Conservation (phyloP, 1,139 yeast genomes). For the Yamadazyma triangularis region DNA sequence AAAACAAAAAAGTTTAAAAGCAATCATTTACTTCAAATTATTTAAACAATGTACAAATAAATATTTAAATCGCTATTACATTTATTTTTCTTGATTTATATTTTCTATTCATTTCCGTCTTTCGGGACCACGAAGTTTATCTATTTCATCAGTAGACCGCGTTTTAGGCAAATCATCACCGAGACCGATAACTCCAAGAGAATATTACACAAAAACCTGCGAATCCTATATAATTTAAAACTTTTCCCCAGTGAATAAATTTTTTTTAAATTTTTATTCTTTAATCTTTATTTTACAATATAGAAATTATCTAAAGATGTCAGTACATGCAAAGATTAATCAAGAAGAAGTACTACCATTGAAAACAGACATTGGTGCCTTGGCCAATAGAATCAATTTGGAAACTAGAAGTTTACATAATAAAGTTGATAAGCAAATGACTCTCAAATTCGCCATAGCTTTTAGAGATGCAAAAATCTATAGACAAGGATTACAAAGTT, state of each 20-base stretch:
- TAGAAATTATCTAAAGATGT: neutral
- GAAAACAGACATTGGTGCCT: slow-evolving; percentile 72
- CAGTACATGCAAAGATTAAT: slow-evolving; percentile 1
- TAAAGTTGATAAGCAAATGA: slow-evolving; percentile 64
- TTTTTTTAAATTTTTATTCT: no score
- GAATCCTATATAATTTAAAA: slow-evolving; percentile 2
- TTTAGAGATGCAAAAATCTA: slow-evolving; percentile 69
- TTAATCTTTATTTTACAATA: no score
- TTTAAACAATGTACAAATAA: no score
- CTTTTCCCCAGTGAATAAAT: no score
- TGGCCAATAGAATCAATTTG: slow-evolving; percentile 72
- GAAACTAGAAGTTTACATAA: slow-evolving; percentile 66
- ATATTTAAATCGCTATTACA: no score
- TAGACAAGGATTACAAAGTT: slow-evolving; percentile 77
- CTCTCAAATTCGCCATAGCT: slow-evolving; percentile 70
- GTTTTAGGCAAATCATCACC: neutral
- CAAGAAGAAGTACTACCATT: slow-evolving; percentile 66
- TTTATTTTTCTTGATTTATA: no score
- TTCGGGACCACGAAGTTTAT: no score
- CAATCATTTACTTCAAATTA: no score
- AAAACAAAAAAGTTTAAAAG: no score
- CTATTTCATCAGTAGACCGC: no score
- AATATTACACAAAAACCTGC: slow-evolving; percentile 9
- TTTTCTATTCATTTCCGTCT: no score
- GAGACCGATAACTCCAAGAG: slow-evolving; percentile 12